Evolutionary conservation across 2,329 filamentous ascomycete genomes (phyloP), one percentile per base, ranked within the genome.

Genomic region (Amauroascus niger): DNA sequence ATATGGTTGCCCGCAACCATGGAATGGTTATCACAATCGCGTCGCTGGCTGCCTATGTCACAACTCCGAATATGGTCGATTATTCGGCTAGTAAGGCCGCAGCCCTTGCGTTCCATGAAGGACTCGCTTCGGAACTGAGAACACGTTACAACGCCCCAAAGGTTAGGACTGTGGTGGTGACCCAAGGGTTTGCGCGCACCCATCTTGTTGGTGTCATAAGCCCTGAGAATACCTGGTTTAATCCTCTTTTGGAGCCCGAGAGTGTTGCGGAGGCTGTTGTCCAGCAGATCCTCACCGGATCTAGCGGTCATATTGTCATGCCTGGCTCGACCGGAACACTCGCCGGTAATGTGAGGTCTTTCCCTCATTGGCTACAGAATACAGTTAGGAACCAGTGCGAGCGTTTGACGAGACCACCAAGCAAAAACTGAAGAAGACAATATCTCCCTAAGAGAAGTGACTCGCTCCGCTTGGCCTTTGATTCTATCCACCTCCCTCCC

Each of bases 11-110:
- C 6, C 64, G 64, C 11, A 81, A 87, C 69, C 84, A 88, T 69
- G 85, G 86, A 56, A 86, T 86, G 76, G 67, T 88, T 39, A 82
- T 88, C 20, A 88, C 82, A 0, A 76, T 88, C 20, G 80, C 85
- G 13, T 82, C 78, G 1, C 74, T 80, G 47, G 83, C 84, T 0
- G 77, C 78, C 11, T 86, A 79, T 69, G 60, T 81, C 6, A 72
- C 77, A 1, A 76, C 80, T 0, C 79, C 84, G 2, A 76, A 76
- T 60, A 78, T 87, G 74, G 78, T 83, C 35, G 83, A 87, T 68
- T 88, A 88, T 68, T 73, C 75, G 1, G 76, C 80, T 6, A 79
- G 76, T 58, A 88, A 88, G 69, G 78, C 83, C 1, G 83, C 81
- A 0, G 78, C 82, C 1, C 65, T 86, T 20, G 71, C 79, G 2